These are phyloP conservation scores for Apiospora arundinis DNA, from an alignment of 2,329 filamentous ascomycete species.

Conservation along the genomic window DNA sequence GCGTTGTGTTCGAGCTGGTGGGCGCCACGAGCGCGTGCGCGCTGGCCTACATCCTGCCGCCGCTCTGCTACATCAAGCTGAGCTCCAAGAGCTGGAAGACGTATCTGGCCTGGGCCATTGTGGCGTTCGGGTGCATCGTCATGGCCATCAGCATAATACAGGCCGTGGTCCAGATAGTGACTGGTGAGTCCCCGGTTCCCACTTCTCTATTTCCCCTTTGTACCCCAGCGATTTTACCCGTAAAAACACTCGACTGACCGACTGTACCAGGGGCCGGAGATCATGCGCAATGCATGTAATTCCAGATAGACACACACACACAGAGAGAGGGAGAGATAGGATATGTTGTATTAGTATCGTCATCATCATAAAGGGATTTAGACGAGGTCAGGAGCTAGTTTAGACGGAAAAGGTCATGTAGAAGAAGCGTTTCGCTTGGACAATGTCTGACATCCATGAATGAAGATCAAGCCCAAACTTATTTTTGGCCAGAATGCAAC, in stretches of 20 bases:
- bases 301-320: not conserved
- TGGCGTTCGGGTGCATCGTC: conserved; percentile 79
- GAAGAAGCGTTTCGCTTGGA: conserved; percentile 1
- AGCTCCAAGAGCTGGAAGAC: conserved; percentile 79
- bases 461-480: not conserved
- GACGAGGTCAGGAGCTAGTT: conserved; percentile 10
- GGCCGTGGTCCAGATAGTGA: conserved; percentile 71
- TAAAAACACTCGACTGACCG: not conserved
- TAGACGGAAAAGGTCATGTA: not conserved
- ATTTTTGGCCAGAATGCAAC: not conserved
- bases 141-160: conserved; percentile 83
- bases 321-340: conserved; percentile 24
- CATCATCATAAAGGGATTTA: not conserved
- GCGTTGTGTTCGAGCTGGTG: conserved; percentile 93
- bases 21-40: conserved; percentile 94
- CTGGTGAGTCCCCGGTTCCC: conserved; percentile 44
- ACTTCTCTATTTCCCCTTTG: not conserved
- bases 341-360: conserved; percentile 23
- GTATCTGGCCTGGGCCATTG: conserved; percentile 72
- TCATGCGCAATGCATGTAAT: conserved; percentile 16
- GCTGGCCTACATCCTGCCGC: conserved; percentile 93
- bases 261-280: not conserved
- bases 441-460: not conserved
- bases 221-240: no score
- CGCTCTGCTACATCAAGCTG: conserved; percentile 93